These are phyloP conservation scores for Parietaria judaica DNA, from an alignment of 306 rosid species.

Conservation along the genomic window DNA sequence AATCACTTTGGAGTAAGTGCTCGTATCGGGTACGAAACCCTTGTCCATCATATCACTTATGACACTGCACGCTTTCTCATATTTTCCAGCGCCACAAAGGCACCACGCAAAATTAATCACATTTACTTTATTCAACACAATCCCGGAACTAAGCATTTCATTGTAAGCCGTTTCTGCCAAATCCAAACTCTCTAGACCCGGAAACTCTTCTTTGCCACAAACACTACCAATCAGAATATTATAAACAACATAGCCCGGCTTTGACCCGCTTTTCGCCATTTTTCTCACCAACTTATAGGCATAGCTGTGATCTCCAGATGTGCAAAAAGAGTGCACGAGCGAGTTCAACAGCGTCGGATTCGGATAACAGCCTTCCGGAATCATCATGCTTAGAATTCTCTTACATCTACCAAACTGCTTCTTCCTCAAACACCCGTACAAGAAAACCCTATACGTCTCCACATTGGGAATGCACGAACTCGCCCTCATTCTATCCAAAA, in stretches of 20 bases:
- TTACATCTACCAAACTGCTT: constrained; percentile 62
- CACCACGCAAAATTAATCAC: constrained; percentile 52
- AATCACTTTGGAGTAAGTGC: constrained; percentile 20
- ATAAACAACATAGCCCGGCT: constrained; percentile 57
- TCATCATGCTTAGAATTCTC: constrained; percentile 77
- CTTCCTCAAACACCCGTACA: constrained; percentile 61
- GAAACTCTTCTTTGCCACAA: constrained; percentile 48
- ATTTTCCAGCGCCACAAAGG: constrained; percentile 66
- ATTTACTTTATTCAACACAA: constrained; percentile 61
- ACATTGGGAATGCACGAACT: constrained; percentile 65
- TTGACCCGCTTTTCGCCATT: constrained; percentile 53
- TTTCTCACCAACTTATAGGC: constrained; percentile 62
- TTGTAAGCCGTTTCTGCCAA: constrained; percentile 64
- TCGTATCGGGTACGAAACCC: constrained; percentile 66
- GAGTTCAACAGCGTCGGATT: constrained; percentile 56
- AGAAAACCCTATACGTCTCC: constrained; percentile 50
- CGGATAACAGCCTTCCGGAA: constrained; percentile 71
- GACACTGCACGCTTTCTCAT: constrained; percentile 61
- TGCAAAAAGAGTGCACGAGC: constrained; percentile 64
- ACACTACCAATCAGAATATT: constrained; percentile 61
- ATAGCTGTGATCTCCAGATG: constrained; percentile 46
- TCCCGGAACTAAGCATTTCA: constrained; percentile 62
- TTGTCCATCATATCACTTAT: constrained; percentile 70
- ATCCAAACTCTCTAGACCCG: constrained; percentile 40
- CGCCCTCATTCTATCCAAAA: constrained; percentile 60